Evolutionary conservation across 2,329 filamentous ascomycete species (phyloP), one percentile per base, ranked within the genome.

Genomic region (Paraphoma sp.): DNA sequence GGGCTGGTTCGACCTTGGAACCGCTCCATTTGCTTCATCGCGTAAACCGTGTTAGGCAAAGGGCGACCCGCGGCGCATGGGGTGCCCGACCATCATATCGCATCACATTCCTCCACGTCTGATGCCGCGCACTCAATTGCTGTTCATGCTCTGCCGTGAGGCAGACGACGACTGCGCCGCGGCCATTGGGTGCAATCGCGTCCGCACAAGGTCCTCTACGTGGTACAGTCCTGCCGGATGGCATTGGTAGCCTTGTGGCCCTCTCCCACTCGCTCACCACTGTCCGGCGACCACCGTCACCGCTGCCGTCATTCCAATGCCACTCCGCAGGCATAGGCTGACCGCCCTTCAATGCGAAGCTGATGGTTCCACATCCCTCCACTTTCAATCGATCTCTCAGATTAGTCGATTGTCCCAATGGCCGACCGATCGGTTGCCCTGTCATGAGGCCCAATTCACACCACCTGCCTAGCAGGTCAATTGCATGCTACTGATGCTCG

Each of bases 351-450:
- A 48, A 60, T 60, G 63, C 64, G 58, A 56, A 56, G 36, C 63
- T 48, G 48, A 56, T 58, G 62, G 62, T 68, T 60, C 63, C 64
- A 63, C 64, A 57, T 65, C 55, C 66, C 70, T 63, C 68, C 69
- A 60, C 64, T 51, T 60, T 23, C 31, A 42, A 14, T 42, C 40
- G 14, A 16, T 42, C 40, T 42, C 11, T 42, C 40, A 42, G 40
- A 42, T 17, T 42, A 17, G 16, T 36, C 33, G 33, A 36, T 36
- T 23, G 33, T 16, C 11, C 40, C 40, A 54, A 45, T 50, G n/a
- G 31, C 28, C n/a, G 41, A 48, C 31, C 8, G 14, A 43, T 51
- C 57, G 61, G 51, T 51, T 45, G 43, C 55, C 56, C 54, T 65
- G 63, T 54, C 56, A 55, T 50, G 49, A 44, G 55, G 56, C 54